Conservation (phyloP, 371 early-diverging fungal species). For the Coemansia sp. region DNA sequence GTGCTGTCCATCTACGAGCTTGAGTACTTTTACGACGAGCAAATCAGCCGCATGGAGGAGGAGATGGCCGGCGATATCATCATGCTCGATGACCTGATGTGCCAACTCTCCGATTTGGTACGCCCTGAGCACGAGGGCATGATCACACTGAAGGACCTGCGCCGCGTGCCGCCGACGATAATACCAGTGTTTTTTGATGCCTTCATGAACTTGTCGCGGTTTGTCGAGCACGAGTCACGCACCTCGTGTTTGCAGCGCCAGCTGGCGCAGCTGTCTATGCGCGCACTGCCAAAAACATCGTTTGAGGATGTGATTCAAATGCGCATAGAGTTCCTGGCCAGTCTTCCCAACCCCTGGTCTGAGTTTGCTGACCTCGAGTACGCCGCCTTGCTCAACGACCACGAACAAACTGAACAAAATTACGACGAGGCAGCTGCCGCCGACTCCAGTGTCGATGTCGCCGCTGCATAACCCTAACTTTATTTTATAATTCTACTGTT, state of each 20-base stretch:
- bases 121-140: conserved; percentile 57
- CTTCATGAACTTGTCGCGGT: conserved; percentile 71
- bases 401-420: conserved; percentile 31
- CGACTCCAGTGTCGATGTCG: background rate
- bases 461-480: background rate
- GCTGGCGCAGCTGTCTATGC: conserved; percentile 48
- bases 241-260: conserved; percentile 52
- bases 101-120: conserved; percentile 73
- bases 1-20: conserved; percentile 81
- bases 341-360: conserved; percentile 49
- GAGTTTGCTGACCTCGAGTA: conserved; percentile 55
- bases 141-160: conserved; percentile 68
- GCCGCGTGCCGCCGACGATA: conserved; percentile 44
- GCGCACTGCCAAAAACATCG: conserved; percentile 35
- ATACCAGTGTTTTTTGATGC: conserved; percentile 67
- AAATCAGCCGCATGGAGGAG: conserved; percentile 67
- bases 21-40: conserved; percentile 80
- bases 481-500: background rate
- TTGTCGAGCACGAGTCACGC: conserved; percentile 54
- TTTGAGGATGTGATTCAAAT: conserved; percentile 49
- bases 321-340: conserved; percentile 53
- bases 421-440: background rate
- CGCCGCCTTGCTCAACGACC: conserved; percentile 51
- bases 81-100: conserved; percentile 70
- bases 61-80: conserved; percentile 62